A percentile compares a stretch with the other conserved stretches of the same genome.
These are phyloP conservation scores for Penicillium silybi DNA, from an alignment of 495 filamentous ascomycete genomes.

Conservation along the genomic window DNA sequence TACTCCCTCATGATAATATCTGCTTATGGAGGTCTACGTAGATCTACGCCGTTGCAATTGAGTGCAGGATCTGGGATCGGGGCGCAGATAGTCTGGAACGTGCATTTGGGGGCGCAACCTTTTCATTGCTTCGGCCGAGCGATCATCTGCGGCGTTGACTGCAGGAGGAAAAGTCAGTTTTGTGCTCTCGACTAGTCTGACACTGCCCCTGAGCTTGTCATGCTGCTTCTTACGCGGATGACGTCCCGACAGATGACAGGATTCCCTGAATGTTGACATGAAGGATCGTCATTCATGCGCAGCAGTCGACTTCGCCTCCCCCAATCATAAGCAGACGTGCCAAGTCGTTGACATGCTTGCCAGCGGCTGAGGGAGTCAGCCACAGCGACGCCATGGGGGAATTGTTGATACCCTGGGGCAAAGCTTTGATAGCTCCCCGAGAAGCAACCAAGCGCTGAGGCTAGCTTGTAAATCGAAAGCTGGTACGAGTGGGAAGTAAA, in stretches of 20 bases:
- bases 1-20: neutral
- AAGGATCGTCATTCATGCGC: neutral
- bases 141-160: neutral
- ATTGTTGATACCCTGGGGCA: neutral
- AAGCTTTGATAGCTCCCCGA: neutral
- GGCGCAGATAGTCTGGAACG: neutral
- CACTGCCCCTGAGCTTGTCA: neutral
- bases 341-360: neutral
- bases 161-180: neutral
- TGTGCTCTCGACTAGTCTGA: neutral
- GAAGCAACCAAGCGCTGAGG: no score
- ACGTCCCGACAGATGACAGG: neutral
- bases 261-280: neutral
- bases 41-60: constrained; percentile 18
- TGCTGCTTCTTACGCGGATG: neutral
- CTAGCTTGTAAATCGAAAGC: neutral
- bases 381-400: neutral
- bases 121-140: neutral
- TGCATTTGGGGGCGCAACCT: constrained; percentile 14
- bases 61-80: constrained; percentile 13
- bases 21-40: constrained; percentile 10
- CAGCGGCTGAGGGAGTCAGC: neutral
- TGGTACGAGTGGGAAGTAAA: neutral
- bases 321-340: neutral
- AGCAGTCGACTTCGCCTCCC: neutral